Evolutionary conservation across 1,139 yeast genomes (phyloP), one percentile per base, ranked within the genome.

Genomic region (Geotrichum phurueaensis): DNA sequence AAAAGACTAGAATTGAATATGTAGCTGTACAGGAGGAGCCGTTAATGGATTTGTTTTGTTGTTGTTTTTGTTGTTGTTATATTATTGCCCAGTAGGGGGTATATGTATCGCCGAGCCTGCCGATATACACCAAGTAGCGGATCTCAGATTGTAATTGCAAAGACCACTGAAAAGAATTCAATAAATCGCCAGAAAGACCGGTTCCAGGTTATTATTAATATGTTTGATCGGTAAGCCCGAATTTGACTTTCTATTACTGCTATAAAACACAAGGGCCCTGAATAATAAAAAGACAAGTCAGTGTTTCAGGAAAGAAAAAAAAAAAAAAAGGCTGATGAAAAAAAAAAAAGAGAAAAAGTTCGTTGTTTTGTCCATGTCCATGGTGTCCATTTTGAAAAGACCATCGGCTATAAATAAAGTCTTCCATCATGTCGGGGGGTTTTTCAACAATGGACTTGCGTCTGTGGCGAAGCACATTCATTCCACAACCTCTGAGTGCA

Each of bases 21-120:
- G 31, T 6, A 25, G 31, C 31, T 27, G 31, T 15, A 39, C 10
- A 39, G 9, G 18, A 39, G 47, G 7, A 39, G 9, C 18, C 18
- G 10, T n/a, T n/a, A 39, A 39, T 39, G 2, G 2, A 3, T 13
- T 39, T 36, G 18, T 36, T 13, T 36, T 15, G 9, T 36, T 15
- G 45, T 36, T 36, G 18, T 15, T n/a, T n/a, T n/a, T 7, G 18
- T 39, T 39, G 47, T n/a, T n/a, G 47, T 18, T 39, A 13, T n/a
- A 18, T 39, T 39, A 7, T 39, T 39, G 22, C 9, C 20, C 47
- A 39, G 10, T 39, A 39, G 7, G 47, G 47, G 47, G 47, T 39
- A 39, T 66, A 66, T 56, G 62, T 53, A 15, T 65, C 66, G 13
- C 65, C 50, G 54, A 73, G 75, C 23, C 64, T 23, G 18, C n/a